Percentiles rank a stretch among this genome's conserved stretches.
These are phyloP conservation scores for Dimargaris xerosporica DNA, from an alignment of 192 early-diverging fungal genomes.

Conservation along the genomic window DNA sequence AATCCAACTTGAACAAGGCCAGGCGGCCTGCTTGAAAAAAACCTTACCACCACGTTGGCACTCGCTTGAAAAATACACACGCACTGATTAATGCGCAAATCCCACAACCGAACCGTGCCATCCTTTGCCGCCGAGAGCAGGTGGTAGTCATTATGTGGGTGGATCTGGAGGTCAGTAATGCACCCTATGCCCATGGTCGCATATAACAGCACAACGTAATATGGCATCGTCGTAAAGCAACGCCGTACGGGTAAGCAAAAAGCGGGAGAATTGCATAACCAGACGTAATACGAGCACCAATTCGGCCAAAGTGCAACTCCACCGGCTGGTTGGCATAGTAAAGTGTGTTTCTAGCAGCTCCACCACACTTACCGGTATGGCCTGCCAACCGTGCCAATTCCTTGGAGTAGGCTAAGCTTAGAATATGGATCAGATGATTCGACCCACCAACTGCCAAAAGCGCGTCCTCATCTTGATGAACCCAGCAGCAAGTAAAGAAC, in stretches of 20 bases:
- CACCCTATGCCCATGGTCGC: too few relatives aligned
- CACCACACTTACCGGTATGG: constrained; percentile 45
- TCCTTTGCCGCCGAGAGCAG: constrained; percentile 57
- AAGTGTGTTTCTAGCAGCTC: too few relatives aligned
- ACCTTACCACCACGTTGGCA: constrained; percentile 38
- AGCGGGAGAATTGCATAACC: too few relatives aligned
- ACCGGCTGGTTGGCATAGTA: too few relatives aligned
- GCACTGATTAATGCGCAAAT: constrained; percentile 42
- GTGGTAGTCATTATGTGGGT: constrained; percentile 47
- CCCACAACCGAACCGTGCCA: constrained; percentile 65
- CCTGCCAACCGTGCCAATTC: constrained; percentile 44
- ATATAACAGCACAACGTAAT: too few relatives aligned
- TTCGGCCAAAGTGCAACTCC: too few relatives aligned
- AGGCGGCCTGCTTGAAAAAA: neutral
- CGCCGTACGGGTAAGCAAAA: too few relatives aligned
- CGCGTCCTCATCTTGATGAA: constrained; percentile 48
- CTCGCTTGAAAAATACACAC: constrained; percentile 41
- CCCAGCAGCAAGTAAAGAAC: constrained; percentile 57
- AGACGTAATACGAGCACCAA: too few relatives aligned
- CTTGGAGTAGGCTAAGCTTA: constrained; percentile 55
- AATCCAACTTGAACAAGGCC: neutral
- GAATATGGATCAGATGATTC: constrained; percentile 44
- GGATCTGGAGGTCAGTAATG: constrained; percentile 51
- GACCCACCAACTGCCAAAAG: constrained; percentile 51
- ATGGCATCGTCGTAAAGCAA: too few relatives aligned